phyloP scores from a whole-genome alignment of 768 basidiomycete genomes.

The Suillus ampliporus region DNA sequence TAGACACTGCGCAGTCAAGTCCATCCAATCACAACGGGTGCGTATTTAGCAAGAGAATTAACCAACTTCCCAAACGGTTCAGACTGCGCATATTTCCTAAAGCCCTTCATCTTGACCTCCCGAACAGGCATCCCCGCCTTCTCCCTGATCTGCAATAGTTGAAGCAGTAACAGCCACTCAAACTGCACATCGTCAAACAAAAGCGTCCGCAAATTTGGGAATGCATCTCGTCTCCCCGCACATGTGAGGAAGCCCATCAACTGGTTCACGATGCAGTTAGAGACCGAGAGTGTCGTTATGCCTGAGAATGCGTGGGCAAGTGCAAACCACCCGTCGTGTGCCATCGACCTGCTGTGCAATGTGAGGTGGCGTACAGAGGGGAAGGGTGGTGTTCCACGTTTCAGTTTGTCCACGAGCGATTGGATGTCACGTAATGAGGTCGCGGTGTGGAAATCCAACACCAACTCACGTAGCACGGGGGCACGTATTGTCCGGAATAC shows the following conservation, averaged over 20 bases:
- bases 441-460: constrained; percentile 31
- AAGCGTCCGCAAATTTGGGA: constrained; percentile 24
- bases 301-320: constrained; percentile 32
- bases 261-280: constrained; percentile 30
- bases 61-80: constrained; percentile 25
- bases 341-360: constrained; percentile 31
- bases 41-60: constrained; percentile 20
- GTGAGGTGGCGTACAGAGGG: constrained; percentile 28
- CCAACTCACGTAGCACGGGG: constrained; percentile 30
- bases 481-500: constrained; percentile 29
- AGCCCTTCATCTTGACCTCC: constrained; percentile 27
- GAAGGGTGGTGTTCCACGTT: constrained; percentile 32
- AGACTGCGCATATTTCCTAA: constrained; percentile 24
- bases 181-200: constrained; percentile 32
- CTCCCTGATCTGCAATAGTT: constrained; percentile 32
- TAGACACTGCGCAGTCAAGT: not conserved
- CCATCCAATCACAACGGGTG: constrained; percentile 8
- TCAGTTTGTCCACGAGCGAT: constrained; percentile 34
- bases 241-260: constrained; percentile 31
- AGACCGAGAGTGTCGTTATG: constrained; percentile 29
- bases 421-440: constrained; percentile 34
- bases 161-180: constrained; percentile 34
- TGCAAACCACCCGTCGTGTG: constrained; percentile 27
- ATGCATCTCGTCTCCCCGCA: constrained; percentile 33
- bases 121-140: constrained; percentile 23